Evolutionary conservation across 306 rosid genomes (phyloP), one percentile per base, ranked within the genome.

Genomic region (Gillenia trifoliata): DNA sequence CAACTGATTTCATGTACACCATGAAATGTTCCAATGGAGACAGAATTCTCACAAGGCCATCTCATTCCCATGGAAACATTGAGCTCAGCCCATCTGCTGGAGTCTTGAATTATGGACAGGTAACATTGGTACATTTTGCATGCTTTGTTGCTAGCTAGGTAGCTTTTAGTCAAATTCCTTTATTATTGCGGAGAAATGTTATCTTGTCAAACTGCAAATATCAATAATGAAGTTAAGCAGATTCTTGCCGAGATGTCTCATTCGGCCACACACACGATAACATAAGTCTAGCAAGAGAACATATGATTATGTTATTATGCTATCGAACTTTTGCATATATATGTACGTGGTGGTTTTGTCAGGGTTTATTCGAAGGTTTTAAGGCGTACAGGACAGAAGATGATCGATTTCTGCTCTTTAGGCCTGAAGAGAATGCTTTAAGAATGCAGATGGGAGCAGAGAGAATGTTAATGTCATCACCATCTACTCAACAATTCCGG

Each of bases 311-410:
- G 52, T 15, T 45, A 4, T 45, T 45, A 45, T 1, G 20, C 52
- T 55, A 22, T 55, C 6, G 6, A 55, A 55, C 61, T 22, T 55
- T 55, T 55, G 61, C 28, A 55, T 22, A 55, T 10, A 59, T 25
- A 5, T 25, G 29, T 15, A 7, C 16, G 8, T 26, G 11, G 11
- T 16, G 34, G 19, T 16, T 4, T 59, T 28, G 33, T 64, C 72
- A 90, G 93, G 96, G 93, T 13, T 41, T 90, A 72, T 75, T 88
- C 40, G 96, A 90, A 78, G 90, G 96, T 28, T 74, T 86, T 20
- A 86, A 88, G 75, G 96, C 96, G 29, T 64, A 77, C 8, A 80
- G 91, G 40, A 85, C 75, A 11, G 82, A 85, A 77, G 90, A 88
- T 72, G 93, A 83, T 3, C 80, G 66, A 3, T 33, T 90, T 36